Evolutionary conservation across 164 flowering plant genomes (phyloP).

Genomic region (Vitis riparia): DNA sequence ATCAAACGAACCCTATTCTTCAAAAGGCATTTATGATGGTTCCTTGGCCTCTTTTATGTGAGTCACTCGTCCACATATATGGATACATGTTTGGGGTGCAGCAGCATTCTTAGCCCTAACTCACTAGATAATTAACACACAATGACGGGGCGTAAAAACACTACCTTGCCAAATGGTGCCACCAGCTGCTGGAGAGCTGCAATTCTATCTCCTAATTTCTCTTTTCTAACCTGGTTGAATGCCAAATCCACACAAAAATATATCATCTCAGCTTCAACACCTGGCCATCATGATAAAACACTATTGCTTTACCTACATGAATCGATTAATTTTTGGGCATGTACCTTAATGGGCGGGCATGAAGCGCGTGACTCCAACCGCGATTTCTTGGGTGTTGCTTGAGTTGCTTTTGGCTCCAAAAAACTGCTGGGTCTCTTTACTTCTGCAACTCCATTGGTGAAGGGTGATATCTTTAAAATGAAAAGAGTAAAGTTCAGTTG

Average conservation of each 20-base stretch:
- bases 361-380: conserved; percentile 65
- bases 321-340: neutral
- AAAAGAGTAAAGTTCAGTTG: conserved; percentile 7
- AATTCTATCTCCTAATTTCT: conserved; percentile 91
- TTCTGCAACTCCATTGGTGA: conserved; percentile 45
- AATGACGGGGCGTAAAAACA: neutral
- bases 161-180: conserved; percentile 96
- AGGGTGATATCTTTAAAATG: conserved; percentile 32
- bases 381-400: conserved; percentile 59
- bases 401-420: conserved; percentile 47
- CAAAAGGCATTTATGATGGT: too few species aligned
- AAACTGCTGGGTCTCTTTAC: conserved; percentile 49
- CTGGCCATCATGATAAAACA: too few species aligned
- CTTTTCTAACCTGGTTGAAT: conserved; percentile 76
- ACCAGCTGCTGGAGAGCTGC: conserved; percentile 94
- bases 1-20: too few species aligned
- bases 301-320: neutral
- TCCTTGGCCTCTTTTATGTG: too few species aligned
- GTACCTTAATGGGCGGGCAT: conserved; percentile 83
- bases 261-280: too few species aligned
- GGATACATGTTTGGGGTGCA: too few species aligned
- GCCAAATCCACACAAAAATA: neutral
- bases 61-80: too few species aligned
- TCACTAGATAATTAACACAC: neutral
- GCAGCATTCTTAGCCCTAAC: too few species aligned